Conservation (phyloP, 345 rosid species). For the Moricandia arvensis region DNA sequence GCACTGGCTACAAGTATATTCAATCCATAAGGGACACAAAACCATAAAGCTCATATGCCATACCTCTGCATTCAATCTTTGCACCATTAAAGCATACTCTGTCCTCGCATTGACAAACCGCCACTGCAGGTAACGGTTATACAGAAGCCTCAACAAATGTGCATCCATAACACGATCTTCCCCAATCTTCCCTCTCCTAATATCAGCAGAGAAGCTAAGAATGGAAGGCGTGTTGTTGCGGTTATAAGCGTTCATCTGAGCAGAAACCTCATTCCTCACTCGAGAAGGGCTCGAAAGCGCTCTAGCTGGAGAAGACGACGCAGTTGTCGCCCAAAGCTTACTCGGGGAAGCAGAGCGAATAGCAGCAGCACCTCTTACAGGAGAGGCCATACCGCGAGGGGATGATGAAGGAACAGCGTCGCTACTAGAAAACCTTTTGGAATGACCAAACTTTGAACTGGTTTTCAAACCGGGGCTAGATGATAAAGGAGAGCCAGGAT, state of each 20-base stretch:
- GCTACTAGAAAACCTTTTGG: slow-evolving; percentile 62
- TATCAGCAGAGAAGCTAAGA: slow-evolving; percentile 82
- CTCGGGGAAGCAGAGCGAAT: slow-evolving; percentile 50
- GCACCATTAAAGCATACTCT: slow-evolving; percentile 60
- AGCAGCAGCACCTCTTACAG: slow-evolving; percentile 54
- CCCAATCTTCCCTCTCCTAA: slow-evolving; percentile 76
- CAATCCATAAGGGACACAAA: neutral
- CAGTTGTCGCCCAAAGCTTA: slow-evolving; percentile 45
- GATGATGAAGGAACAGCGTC: slow-evolving; percentile 57
- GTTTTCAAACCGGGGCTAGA: slow-evolving; percentile 64
- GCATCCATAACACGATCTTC: slow-evolving; percentile 73
- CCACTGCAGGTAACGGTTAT: slow-evolving; percentile 88
- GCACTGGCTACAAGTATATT: slow-evolving; percentile 1
- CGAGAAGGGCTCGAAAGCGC: slow-evolving; percentile 55
- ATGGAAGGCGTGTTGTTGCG: slow-evolving; percentile 50
- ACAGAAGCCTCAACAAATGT: slow-evolving; percentile 71
- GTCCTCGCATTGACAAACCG: slow-evolving; percentile 88
- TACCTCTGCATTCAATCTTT: slow-evolving; percentile 82
- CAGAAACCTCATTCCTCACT: slow-evolving; percentile 40
- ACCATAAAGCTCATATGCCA: slow-evolving; percentile 11
- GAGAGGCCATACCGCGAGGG: slow-evolving; percentile 79
- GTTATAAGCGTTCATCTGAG: slow-evolving; percentile 48
- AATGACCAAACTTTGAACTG: slow-evolving; percentile 59
- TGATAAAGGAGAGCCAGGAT: slow-evolving; percentile 77
- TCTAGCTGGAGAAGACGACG: slow-evolving; percentile 42